Evolutionary conservation across 805 yeast species (phyloP), one percentile per base, ranked within the genome.

Genomic region (Candida endomychidarum): DNA sequence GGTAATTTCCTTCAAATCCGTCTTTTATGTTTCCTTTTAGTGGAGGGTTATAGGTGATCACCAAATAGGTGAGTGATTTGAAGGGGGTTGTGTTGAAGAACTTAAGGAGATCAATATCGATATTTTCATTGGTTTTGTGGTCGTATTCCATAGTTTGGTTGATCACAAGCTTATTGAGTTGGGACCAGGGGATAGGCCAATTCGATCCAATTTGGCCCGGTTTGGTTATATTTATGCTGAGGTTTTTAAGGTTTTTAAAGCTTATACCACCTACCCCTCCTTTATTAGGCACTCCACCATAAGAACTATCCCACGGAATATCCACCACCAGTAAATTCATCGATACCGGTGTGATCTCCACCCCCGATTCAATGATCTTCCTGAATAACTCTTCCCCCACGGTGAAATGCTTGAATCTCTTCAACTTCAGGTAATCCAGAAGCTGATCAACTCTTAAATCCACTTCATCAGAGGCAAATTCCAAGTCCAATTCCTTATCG

Each of bases 1-100:
- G 54, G 49, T 78, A 83, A 49, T 85, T 84, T 0, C 95, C 95
- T 52, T 84, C 91, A 28, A 80, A 74, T 2, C 87, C 86, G 55
- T 83, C 85, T 12, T 58, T 64, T 10, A 80, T 70, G 24, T 69
- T 65, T 0, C 84, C 86, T 52, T 76, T 77, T 2, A 56, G 25
- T 2, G 86, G 85, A 3, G 83, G 76, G 19, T 65, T 66, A 55
- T 83, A 89, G 14, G 72, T 65, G n/a, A 84, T 65, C 8, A 75
- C 63, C 14, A 84, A 56, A 34, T 57, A 68, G 20, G 56, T 58
- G 25, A 81, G 28, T 9, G 24, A 27, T 22, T 22, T 12, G 25
- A 47, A 42, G 21, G 11, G 14, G 3, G 24, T 32, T 9, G 26
- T 4, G 14, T 30, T 19, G 24, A 41, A 32, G 20, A 41, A 37